Evolutionary conservation across 306 rosid genomes (phyloP).

Genomic region (cucumber (Cucumis sativus)): Cucumber_9930_V3 NC_026655.2:8400001-8400500

Average conservation of each 20-base stretch:
- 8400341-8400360: background rate
- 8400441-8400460: background rate
- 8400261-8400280: slow-evolving; percentile 18
- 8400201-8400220: slow-evolving; percentile 21
- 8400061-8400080: background rate
- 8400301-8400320: slow-evolving; percentile 8
- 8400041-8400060: background rate
- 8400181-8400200: slow-evolving; percentile 19
- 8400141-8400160: slow-evolving; percentile 22
- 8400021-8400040: background rate
- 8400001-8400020: background rate
- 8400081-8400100: background rate
- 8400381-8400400: background rate
- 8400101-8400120: background rate
- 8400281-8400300: slow-evolving; percentile 15
- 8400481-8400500: background rate
- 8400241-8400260: slow-evolving; percentile 16
- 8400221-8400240: slow-evolving; percentile 18
- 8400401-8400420: background rate
- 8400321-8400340: slow-evolving; percentile 11
- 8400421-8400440: background rate
- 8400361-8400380: background rate
- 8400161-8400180: slow-evolving; percentile 21
- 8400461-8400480: background rate
- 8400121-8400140: slow-evolving; percentile 17